A percentile compares a stretch with the other conserved stretches of the same genome.
phyloP scores from a whole-genome alignment of 805 yeast genomes.

The Sugiyamaella qingdaonensis region DNA sequence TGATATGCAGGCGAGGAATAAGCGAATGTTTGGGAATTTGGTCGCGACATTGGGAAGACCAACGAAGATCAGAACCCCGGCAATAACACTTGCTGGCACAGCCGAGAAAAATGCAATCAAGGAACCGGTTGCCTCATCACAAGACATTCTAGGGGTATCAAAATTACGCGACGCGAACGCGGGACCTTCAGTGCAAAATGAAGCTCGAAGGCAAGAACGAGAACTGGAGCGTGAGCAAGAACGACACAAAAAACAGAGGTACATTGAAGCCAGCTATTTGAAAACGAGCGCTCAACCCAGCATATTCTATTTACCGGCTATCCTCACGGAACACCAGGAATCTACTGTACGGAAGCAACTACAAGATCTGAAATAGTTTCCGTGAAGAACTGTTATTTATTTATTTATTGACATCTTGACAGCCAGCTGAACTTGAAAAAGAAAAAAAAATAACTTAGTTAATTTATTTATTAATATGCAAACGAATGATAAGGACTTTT shows the following conservation, averaged over 20 bases:
- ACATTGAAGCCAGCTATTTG: constrained; percentile 9
- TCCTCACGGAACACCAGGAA: constrained; percentile 13
- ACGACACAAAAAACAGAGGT: constrained; percentile 5
- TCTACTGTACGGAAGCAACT: background rate
- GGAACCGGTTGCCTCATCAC: too few relatives aligned
- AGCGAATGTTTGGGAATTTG: constrained; percentile 19
- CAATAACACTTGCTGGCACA: too few relatives aligned
- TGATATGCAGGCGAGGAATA: constrained; percentile 10
- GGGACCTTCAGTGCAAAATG: constrained; percentile 2
- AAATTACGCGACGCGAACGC: background rate
- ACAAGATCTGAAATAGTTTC: background rate
- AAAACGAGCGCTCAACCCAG: constrained; percentile 12
- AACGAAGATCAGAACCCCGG: background rate
- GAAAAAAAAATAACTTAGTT: background rate
- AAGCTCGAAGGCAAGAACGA: background rate
- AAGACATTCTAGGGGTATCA: too few relatives aligned
- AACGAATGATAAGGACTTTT: background rate
- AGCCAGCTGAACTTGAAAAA: too few relatives aligned
- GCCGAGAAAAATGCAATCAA: too few relatives aligned
- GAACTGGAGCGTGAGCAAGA: constrained; percentile 10
- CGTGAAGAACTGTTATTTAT: too few relatives aligned
- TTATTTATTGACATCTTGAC: too few relatives aligned
- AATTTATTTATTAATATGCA: background rate
- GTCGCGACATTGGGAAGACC: constrained; percentile 13
- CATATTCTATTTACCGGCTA: constrained; percentile 15